phyloP scores from a whole-genome alignment of 768 basidiomycete genomes.

The Leccinum truebloodii region DNA sequence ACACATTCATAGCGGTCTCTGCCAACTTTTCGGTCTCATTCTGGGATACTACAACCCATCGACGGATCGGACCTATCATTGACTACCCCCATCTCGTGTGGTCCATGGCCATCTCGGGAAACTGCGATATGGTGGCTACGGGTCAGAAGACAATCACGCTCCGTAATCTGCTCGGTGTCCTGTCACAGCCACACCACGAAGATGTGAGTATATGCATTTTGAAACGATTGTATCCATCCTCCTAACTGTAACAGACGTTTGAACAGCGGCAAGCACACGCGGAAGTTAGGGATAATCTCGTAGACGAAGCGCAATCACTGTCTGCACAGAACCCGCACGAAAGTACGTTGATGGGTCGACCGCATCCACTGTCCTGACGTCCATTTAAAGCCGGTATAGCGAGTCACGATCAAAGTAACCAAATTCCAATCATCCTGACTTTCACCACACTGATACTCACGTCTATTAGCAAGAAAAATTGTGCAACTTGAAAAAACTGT shows the following conservation, averaged over 20 bases:
- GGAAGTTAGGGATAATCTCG: background rate
- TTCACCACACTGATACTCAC: background rate
- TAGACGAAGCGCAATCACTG: background rate
- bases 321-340: background rate
- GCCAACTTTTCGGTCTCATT: background rate
- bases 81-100: background rate
- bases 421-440: background rate
- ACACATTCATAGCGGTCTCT: background rate
- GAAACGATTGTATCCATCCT: background rate
- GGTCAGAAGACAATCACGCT: background rate
- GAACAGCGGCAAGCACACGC: background rate
- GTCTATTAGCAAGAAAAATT: background rate
- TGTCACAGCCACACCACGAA: background rate
- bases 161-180: background rate
- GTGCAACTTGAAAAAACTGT: background rate
- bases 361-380: background rate
- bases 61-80: background rate
- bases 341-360: background rate
- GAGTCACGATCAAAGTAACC: background rate
- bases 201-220: background rate
- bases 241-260: background rate
- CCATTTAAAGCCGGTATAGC: background rate
- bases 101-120: background rate
- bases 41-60: background rate
- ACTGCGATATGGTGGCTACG: background rate